Evolutionary conservation across 177 flowering plant species (phyloP).

Genomic region (Vitis hybrid): DNA sequence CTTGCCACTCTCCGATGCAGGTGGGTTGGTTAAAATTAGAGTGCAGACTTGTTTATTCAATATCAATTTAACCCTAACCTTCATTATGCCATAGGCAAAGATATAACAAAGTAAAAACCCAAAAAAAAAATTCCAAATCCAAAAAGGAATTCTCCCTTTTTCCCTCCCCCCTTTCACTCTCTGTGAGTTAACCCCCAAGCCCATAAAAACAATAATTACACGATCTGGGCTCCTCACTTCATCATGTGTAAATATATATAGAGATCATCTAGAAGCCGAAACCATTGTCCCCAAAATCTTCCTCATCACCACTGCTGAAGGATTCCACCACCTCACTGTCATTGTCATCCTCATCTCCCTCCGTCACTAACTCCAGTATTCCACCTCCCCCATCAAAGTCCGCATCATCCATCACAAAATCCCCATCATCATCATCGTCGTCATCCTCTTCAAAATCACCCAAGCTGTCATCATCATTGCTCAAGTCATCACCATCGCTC

Average conservation of each 20-base stretch:
- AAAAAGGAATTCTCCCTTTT: too few relatives aligned
- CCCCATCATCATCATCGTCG: slow-evolving; percentile 60
- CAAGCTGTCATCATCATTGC: slow-evolving; percentile 51
- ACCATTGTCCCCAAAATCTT: slow-evolving; percentile 34
- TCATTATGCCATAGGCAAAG: too few relatives aligned
- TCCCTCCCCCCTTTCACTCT: too few relatives aligned
- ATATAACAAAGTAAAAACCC: too few relatives aligned
- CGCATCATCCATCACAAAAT: slow-evolving; percentile 48
- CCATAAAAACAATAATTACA: slow-evolving; percentile 14
- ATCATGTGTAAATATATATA: too few relatives aligned
- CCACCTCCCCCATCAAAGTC: slow-evolving; percentile 55
- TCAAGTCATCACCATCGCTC: slow-evolving; percentile 63
- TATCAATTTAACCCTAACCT: too few relatives aligned
- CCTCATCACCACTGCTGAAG: slow-evolving; percentile 82
- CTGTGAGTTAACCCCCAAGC: too few relatives aligned
- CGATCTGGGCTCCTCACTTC: neutral
- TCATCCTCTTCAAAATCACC: slow-evolving; percentile 54
- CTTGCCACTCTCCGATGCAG: too few relatives aligned
- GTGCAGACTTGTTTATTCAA: too few relatives aligned
- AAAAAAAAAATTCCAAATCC: too few relatives aligned
- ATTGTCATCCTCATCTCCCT: slow-evolving; percentile 77
- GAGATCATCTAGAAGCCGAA: slow-evolving; percentile 30
- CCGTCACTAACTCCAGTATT: slow-evolving; percentile 52
- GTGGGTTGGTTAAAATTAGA: too few relatives aligned
- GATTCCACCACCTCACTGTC: slow-evolving; percentile 56